These are phyloP conservation scores for Pestalotiopsis sp. DNA, from an alignment of 2,329 filamentous ascomycete genomes.

Conservation along the genomic window DNA sequence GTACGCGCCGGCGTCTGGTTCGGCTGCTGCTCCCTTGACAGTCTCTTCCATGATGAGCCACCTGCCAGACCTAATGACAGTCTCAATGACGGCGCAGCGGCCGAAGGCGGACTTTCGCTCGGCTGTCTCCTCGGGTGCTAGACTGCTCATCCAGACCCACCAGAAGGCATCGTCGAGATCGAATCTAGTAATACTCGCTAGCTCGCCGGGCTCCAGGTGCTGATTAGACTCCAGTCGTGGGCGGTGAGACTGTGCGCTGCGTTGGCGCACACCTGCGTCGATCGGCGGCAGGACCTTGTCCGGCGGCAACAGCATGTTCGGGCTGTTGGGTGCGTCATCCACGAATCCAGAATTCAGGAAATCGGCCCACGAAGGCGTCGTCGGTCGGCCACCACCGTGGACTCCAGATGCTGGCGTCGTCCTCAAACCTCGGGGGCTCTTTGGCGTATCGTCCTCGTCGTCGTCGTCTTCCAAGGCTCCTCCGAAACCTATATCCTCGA, in stretches of 20 bases:
- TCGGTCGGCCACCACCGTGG: slow-evolving; percentile 72
- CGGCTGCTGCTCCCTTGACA: slow-evolving; percentile 86
- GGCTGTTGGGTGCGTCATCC: slow-evolving; percentile 68
- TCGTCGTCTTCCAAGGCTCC: slow-evolving; percentile 73
- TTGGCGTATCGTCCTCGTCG: slow-evolving; percentile 59
- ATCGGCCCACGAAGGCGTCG: slow-evolving; percentile 97
- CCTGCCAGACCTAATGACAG: slow-evolving; percentile 74
- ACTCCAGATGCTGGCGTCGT: slow-evolving; percentile 68
- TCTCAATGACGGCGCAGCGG: slow-evolving; percentile 90
- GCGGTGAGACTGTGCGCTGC: slow-evolving; percentile 84
- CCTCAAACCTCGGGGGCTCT: slow-evolving; percentile 53
- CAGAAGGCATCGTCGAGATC: slow-evolving; percentile 95
- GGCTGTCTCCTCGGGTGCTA: slow-evolving; percentile 85
- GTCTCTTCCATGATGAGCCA: slow-evolving; percentile 98
- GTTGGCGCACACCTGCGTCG: slow-evolving; percentile 69
- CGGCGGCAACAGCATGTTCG: slow-evolving; percentile 77
- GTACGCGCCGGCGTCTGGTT: slow-evolving; percentile 82
- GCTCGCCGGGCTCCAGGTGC: slow-evolving; percentile 83
- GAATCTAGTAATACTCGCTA: slow-evolving; percentile 86
- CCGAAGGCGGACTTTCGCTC: slow-evolving; percentile 92
- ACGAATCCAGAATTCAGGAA: slow-evolving; percentile 93
- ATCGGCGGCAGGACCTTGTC: slow-evolving; percentile 91
- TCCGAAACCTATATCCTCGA: slow-evolving; percentile 92
- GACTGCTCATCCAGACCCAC: slow-evolving; percentile 99
- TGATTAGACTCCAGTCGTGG: slow-evolving; percentile 70